Base-by-base conservation (phyloP, 139 green algal species). In the Coelastrella sp. region DNA sequence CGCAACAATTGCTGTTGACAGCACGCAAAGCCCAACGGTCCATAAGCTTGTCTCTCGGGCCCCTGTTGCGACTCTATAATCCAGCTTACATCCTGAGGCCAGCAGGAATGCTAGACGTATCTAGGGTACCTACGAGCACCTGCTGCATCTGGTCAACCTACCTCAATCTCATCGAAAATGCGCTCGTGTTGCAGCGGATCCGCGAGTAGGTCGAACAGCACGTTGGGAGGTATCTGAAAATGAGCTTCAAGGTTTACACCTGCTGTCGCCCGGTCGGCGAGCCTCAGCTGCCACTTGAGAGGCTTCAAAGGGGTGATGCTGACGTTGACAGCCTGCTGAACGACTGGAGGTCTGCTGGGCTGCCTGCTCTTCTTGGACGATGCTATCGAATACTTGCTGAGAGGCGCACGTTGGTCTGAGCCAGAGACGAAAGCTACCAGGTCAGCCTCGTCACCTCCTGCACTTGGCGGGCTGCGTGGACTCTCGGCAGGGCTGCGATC, bases 91-190 rank as follows among this genome's bases (percentile, higher is more conserved):
- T 47, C 32, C 32, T 47, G 32, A 47, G 32, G 32, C 32, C 32
- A 47, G 32, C 32, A 47, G 32, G 0, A 47, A 47, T 47, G 32
- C 32, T 47, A 47, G 32, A 47, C 32, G 32, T 47, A 47, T 47
- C 32, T 47, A 47, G 32, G 32, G n/a, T 13, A 47, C 19, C 22
- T 87, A 5, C 17, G 22, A 5, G 17, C 68, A 47, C 8, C 81
- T 78, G 81, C 60, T 87, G 81, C 81, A 16, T 75, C 8, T 13
- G 11, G 61, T 13, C 8, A 5, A 17, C 61, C n/a, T 54, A 94
- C 91, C 93, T 93, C 79, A 32, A 95, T 94, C 64, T 84, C 88
- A 4, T 90, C 80, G 65, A 95, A 95, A 82, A 91, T 91, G 57
- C 17, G 3, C 14, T 80, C 90, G 57, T 95, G 93, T 19, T 91